Base-by-base conservation (phyloP, 2,329 filamentous ascomycete genomes). In the Cladosporium sphaerospermum region DNA sequence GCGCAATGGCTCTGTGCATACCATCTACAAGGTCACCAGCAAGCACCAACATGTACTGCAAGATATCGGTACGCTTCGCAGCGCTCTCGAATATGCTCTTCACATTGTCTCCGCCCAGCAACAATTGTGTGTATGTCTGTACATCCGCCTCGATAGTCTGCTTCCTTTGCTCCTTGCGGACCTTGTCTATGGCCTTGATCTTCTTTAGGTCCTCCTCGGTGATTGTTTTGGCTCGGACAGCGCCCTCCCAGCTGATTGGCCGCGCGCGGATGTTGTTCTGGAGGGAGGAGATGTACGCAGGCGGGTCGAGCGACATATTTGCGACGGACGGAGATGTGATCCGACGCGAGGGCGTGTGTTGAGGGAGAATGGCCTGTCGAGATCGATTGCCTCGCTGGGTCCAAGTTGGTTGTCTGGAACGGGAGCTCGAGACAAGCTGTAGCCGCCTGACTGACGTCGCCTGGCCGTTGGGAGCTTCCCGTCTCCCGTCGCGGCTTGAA, bases 251-350 rank as follows among this genome's bases (percentile, higher is more conserved):
- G 54, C 92, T 91, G 73, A 99, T 96, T 60, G 91, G 91, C 62
- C 93, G 84, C 68, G 89, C 87, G 68, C 93, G 89, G 71, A 97
- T 96, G 78, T 97, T 97, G 82, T 89, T 95, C 77, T 96, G 91
- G 62, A 96, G 81, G 62, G 89, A 92, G 68, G 83, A 80, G 60
- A 88, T 81, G 73, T 96, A 96, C 55, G 88, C 88, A 55, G 91
- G 91, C 62, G 89, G 87, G 69, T 96, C 90, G 71, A 95, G 82
- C 69, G 90, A 92, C 91, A 96, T 96, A 56, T 31, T 19, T 44
- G 48, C 19, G 13, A 33, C 11, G 18, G 18, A 10, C 7, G 34
- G 11, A 31, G n/a, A 39, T 33, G 23, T 50, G 40, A 43, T 34
- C 32, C 31, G 32, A 28, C 32, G 48, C 18, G 31, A 18, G 37